Base-by-base conservation (phyloP, 108 stramenopile genomes). In the Skeletonema tropicum region DNA sequence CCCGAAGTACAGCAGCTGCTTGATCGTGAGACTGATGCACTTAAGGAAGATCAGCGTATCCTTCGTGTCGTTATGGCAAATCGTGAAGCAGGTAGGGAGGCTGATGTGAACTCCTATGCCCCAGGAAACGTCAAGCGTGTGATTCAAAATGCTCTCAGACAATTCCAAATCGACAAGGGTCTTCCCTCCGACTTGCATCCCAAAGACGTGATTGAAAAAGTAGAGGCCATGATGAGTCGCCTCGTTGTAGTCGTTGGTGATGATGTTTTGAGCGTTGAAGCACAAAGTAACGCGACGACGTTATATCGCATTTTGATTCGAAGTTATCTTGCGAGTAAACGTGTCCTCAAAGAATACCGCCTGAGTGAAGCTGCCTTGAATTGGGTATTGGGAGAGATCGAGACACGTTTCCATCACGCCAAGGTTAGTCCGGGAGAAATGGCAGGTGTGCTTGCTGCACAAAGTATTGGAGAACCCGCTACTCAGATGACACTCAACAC, bases 401-500 rank as follows among this genome's bases (percentile, higher is more conserved):
- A 97, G 80, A 89, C 91, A 13, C 75, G 94, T 33, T 98, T 98
- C 86, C 78, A 90, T 75, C 84, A 85, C 46, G 91, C 97, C 60
- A 93, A 91, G 80, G 98, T 97, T 7, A 83, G 85, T 69, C 94
- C 99, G 10, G 99, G 99, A n/a, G 99, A 99, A 78, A 98, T 98
- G 97, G 92, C 92, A 62, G 99, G 99, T 61, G 98, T 99, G 9
- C 88, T 98, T 64, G 99, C 99, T 6, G 99, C 99, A 3, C 99
- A 99, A 80, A 96, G 94, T 69, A 95, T 99, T 67, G 99, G 99
- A 17, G 98, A 99, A 79, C 99, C 99, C 19, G 97, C 98, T 39
- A 99, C 99, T n/a, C 99, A 99, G 79, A 99, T 99, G 99, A 99
- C 99, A 6, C 85, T 99, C 48, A 95, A 95, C 72, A 99, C 99